These are phyloP conservation scores for Fusarium sp. DNA, from an alignment of 2,329 filamentous ascomycete species.

Conservation along the genomic window DNA sequence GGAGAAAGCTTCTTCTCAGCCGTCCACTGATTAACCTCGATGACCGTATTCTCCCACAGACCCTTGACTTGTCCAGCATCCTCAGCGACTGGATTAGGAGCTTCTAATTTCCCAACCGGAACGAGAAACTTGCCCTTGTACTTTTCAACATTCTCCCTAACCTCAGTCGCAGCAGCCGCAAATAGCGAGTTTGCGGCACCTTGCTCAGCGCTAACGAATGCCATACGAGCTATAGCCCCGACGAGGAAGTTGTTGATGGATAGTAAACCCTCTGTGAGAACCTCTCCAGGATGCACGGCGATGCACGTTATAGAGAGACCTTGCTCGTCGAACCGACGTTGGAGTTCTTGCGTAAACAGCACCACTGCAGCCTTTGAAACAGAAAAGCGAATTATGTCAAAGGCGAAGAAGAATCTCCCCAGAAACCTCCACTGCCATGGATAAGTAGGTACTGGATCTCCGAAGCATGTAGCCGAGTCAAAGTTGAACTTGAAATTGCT, in stretches of 20 bases:
- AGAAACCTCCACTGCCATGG: slow-evolving; percentile 27
- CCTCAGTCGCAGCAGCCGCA: slow-evolving; percentile 8
- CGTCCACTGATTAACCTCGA: not conserved
- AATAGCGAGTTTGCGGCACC: slow-evolving; percentile 11
- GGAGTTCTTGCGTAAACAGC: slow-evolving; percentile 14
- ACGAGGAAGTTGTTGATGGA: not conserved
- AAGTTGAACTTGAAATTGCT: slow-evolving; percentile 35
- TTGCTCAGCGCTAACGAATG: not conserved
- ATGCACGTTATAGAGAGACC: slow-evolving; percentile 1
- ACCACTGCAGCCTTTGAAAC: slow-evolving; percentile 7
- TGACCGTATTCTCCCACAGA: slow-evolving; percentile 3
- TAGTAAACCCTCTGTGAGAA: not conserved
- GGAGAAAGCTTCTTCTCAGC: not conserved
- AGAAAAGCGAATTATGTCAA: slow-evolving; percentile 39
- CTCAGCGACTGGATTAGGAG: not conserved
- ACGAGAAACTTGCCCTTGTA: slow-evolving; percentile 7
- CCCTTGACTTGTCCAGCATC: slow-evolving; percentile 4
- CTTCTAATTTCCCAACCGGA: not conserved
- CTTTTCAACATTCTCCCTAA: not conserved
- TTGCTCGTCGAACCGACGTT: slow-evolving; percentile 8
- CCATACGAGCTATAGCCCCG: not conserved
- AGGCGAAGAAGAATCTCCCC: slow-evolving; percentile 13
- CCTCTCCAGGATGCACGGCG: slow-evolving; percentile 10
- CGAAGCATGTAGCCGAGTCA: slow-evolving; percentile 15
- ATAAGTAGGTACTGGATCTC: slow-evolving; percentile 7